Percentiles rank a stretch among this genome's conserved stretches.
Conservation (phyloP, 176 grass and related monocot species). For the Carex pumila region DNA sequence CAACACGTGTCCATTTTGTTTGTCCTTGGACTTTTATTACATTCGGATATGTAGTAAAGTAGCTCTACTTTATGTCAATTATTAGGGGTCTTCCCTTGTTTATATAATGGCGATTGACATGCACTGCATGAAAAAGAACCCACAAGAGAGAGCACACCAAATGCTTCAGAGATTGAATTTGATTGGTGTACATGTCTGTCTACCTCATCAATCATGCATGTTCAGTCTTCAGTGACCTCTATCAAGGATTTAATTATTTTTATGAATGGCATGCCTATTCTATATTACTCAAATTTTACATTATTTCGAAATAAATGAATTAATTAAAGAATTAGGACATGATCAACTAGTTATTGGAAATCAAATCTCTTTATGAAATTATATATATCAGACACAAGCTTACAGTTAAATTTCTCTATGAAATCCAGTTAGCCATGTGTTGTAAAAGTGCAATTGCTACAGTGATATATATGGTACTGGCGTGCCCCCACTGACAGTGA, state of each 20-base stretch:
- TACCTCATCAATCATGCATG: not conserved
- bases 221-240: not conserved
- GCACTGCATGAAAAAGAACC: not conserved
- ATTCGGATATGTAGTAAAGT: not conserved
- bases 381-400: not conserved
- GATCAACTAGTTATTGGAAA: not conserved
- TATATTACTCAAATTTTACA: too few species aligned
- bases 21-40: not conserved
- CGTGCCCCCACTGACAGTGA: too few species aligned
- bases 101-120: not conserved
- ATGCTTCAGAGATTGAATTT: not conserved
- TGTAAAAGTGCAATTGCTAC: not conserved
- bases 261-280: too few species aligned
- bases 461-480: too few species aligned
- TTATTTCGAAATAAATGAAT: too few species aligned
- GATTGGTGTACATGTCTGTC: not conserved
- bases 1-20: not conserved
- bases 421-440: not conserved
- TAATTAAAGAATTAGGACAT: too few species aligned
- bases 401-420: not conserved
- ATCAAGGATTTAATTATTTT: not conserved
- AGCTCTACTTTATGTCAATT: not conserved
- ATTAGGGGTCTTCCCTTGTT: not conserved
- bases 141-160: not conserved
- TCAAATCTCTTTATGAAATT: not conserved